These are phyloP conservation scores for Tetrapisispora taiwanensis DNA, from an alignment of 805 yeast genomes.

Conservation along the genomic window DNA sequence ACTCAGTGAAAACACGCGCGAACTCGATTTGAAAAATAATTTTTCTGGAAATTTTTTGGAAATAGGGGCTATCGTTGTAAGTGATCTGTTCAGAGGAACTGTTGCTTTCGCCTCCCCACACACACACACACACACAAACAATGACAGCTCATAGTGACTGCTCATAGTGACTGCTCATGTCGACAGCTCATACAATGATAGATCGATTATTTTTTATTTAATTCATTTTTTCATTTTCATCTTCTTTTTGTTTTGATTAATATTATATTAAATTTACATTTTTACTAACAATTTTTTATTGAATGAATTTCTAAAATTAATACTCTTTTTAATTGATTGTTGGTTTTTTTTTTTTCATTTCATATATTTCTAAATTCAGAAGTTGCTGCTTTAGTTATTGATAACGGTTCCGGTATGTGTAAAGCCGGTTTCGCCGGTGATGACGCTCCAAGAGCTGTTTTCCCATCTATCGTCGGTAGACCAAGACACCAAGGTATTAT, in stretches of 20 bases:
- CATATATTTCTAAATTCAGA: too few species aligned
- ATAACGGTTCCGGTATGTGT: slow-evolving; percentile 99
- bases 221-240: background rate
- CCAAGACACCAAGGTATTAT: slow-evolving; percentile 99
- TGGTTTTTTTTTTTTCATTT: slow-evolving; percentile 1
- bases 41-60: too few species aligned
- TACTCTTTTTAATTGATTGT: too few species aligned
- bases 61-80: slow-evolving; percentile 1
- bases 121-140: too few species aligned
- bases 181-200: too few species aligned
- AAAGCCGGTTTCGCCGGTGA: slow-evolving; percentile 99
- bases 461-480: slow-evolving; percentile 99
- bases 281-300: background rate
- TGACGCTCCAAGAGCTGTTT: slow-evolving; percentile 99
- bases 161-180: too few species aligned
- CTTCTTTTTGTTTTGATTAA: background rate
- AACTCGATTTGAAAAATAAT: background rate
- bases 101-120: too few species aligned
- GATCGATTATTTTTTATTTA: background rate
- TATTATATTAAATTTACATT: background rate
- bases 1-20: too few species aligned
- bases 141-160: too few species aligned
- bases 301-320: too few species aligned
- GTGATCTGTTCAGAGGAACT: background rate
- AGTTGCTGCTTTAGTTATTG: slow-evolving; percentile 63